Evolutionary conservation across 306 rosid genomes (phyloP).

Genomic region (Alnus rubra): DNA sequence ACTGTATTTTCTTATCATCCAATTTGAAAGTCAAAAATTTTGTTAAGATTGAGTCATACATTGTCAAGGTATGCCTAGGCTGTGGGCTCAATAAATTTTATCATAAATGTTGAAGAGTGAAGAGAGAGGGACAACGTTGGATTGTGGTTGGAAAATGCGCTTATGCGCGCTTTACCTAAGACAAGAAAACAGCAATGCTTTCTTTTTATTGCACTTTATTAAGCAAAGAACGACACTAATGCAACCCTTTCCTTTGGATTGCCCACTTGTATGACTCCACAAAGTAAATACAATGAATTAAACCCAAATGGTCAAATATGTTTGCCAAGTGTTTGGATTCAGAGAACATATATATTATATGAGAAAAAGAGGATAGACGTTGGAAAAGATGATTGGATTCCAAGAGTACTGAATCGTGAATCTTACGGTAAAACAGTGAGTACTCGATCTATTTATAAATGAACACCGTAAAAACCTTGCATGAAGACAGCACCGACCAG

Average conservation of each 20-base stretch:
- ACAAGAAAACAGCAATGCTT: neutral
- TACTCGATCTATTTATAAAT: neutral
- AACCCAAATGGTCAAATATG: conserved; percentile 5
- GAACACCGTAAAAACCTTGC: neutral
- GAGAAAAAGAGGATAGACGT: neutral
- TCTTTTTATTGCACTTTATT: neutral
- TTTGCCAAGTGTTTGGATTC: neutral
- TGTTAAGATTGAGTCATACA: too few species aligned
- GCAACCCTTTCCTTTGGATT: neutral
- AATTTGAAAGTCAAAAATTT: too few species aligned
- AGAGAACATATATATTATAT: neutral
- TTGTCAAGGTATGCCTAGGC: too few species aligned
- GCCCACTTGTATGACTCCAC: neutral
- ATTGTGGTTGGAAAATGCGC: neutral
- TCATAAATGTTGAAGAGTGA: too few species aligned
- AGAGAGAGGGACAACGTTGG: neutral
- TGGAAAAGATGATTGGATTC: neutral
- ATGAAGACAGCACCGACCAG: neutral
- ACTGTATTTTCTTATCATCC: too few species aligned
- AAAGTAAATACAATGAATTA: neutral
- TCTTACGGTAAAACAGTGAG: neutral
- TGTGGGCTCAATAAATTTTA: too few species aligned
- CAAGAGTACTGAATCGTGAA: neutral
- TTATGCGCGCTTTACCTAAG: neutral
- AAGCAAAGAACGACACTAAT: neutral